A percentile compares a stretch with the other conserved stretches of the same genome.
phyloP scores from a whole-genome alignment of 2,329 filamentous ascomycete species.

The Lasiodiplodia sp. region DNA sequence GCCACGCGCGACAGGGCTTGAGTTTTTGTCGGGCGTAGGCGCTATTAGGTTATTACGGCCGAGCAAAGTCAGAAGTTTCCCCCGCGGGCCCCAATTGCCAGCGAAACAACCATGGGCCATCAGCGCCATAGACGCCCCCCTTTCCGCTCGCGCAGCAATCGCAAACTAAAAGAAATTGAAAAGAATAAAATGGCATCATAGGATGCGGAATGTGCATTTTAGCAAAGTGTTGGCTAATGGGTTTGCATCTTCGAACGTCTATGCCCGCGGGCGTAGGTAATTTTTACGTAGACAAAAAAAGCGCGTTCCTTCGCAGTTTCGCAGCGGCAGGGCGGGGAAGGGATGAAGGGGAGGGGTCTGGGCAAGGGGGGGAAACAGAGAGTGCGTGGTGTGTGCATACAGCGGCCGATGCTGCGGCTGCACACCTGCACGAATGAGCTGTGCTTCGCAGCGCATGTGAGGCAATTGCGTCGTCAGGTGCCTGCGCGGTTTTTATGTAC shows the following conservation, averaged over 20 bases:
- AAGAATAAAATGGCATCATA: not conserved
- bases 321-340: not conserved
- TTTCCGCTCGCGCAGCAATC: not conserved
- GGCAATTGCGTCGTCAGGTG: not conserved
- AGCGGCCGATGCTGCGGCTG: constrained; percentile 6
- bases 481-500: not conserved
- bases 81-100: not conserved
- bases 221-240: constrained; percentile 18
- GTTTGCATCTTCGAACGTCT: constrained; percentile 28
- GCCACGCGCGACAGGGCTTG: not conserved
- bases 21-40: not conserved
- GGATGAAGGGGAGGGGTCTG: not conserved
- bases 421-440: constrained; percentile 12
- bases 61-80: constrained; percentile 8
- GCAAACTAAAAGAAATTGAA: constrained; percentile 1
- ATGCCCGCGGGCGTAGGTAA: constrained; percentile 28
- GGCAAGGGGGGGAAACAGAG: not conserved
- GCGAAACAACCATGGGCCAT: not conserved
- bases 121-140: constrained; percentile 2
- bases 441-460: not conserved
- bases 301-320: not conserved
- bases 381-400: constrained; percentile 5
- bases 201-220: not conserved
- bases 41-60: constrained; percentile 1
- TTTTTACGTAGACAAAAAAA: constrained; percentile 25